phyloP scores from a whole-genome alignment of 805 yeast genomes.

The Yamadazyma nakazawae region DNA sequence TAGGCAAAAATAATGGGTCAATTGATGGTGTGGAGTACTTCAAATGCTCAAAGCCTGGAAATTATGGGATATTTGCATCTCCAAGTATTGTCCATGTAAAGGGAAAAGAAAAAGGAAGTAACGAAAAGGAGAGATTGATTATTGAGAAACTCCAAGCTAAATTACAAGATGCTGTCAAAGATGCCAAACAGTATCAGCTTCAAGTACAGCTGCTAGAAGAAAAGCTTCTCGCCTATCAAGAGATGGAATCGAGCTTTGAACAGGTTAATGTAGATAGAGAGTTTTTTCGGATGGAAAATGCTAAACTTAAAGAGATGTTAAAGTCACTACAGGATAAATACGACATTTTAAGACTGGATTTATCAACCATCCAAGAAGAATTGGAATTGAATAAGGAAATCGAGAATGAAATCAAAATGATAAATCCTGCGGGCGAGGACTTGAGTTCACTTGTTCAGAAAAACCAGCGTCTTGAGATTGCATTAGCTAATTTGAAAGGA shows the following conservation, averaged over 20 bases:
- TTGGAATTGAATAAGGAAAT: constrained; percentile 34
- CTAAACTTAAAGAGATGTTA: constrained; percentile 23
- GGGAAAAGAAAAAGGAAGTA: neutral
- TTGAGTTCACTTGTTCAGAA: constrained; percentile 20
- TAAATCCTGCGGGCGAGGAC: constrained; percentile 1
- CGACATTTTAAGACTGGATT: constrained; percentile 26
- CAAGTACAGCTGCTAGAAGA: constrained; percentile 16
- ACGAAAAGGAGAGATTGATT: constrained; percentile 3
- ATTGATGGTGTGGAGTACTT: constrained; percentile 45
- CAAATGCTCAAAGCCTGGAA: constrained; percentile 26
- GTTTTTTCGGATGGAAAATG: constrained; percentile 33
- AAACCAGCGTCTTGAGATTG: constrained; percentile 40
- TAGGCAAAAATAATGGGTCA: constrained; percentile 50
- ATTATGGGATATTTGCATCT: constrained; percentile 47
- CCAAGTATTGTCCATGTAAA: constrained; percentile 7
- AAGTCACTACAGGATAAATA: constrained; percentile 25
- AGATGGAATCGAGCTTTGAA: constrained; percentile 20
- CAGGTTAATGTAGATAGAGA: constrained; percentile 44
- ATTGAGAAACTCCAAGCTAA: constrained; percentile 46
- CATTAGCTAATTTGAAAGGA: constrained; percentile 22
- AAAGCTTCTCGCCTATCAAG: constrained; percentile 9
- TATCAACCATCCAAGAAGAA: constrained; percentile 33
- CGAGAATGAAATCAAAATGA: constrained; percentile 26
- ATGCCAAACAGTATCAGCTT: constrained; percentile 19
- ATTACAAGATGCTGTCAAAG: constrained; percentile 30